phyloP scores from a whole-genome alignment of 768 basidiomycete genomes.

The Mycena filopes region DNA sequence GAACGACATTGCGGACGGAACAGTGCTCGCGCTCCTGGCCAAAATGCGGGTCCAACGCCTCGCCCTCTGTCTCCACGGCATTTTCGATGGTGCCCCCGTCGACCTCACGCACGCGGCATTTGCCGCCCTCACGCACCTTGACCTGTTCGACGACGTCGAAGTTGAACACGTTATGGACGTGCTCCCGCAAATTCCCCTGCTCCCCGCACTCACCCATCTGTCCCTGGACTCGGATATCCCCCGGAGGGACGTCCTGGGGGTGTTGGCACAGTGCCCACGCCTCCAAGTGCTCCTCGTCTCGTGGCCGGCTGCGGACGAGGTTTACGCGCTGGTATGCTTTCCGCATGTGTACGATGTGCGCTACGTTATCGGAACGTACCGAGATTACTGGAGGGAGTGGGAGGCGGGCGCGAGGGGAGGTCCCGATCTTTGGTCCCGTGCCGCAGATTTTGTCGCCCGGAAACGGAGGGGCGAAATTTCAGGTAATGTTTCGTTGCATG shows the following conservation, averaged over 20 bases:
- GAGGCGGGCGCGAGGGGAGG: not conserved
- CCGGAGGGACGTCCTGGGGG: not conserved
- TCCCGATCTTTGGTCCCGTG: not conserved
- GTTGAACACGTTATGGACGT: too few relatives aligned
- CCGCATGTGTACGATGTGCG: not conserved
- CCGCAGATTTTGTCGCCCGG: not conserved
- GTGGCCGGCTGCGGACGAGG: not conserved
- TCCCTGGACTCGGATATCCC: not conserved
- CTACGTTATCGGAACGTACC: not conserved
- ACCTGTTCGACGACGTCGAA: not conserved
- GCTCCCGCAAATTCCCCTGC: not conserved
- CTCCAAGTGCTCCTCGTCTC: not conserved
- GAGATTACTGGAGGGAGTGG: conserved; percentile 1
- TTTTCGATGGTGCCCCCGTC: too few relatives aligned
- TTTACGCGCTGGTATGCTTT: not conserved
- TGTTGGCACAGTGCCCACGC: not conserved
- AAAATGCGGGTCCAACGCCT: too few relatives aligned
- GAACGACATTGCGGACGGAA: too few relatives aligned
- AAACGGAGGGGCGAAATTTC: not conserved
- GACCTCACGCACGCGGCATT: too few relatives aligned
- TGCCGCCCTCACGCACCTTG: conserved; percentile 8
- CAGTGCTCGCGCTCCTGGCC: too few relatives aligned
- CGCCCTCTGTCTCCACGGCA: too few relatives aligned
- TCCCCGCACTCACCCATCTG: conserved; percentile 9
- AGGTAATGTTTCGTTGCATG: too few relatives aligned